Base-by-base conservation (phyloP, 2,329 filamentous ascomycete species). In the Stachybotrys chlorohalonatus region DNA sequence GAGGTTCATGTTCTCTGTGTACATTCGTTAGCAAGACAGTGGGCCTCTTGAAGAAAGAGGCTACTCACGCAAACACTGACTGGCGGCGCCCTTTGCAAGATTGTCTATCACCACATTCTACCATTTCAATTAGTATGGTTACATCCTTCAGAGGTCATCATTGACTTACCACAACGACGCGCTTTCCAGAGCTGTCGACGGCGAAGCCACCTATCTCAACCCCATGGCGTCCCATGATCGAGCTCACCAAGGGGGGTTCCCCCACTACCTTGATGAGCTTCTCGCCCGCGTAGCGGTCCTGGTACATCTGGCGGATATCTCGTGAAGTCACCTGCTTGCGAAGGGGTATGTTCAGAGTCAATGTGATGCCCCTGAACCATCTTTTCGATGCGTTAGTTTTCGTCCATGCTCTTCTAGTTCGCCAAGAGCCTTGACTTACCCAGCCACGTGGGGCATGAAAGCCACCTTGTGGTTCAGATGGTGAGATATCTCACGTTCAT, bases 291-390 rank as follows among this genome's bases (percentile, higher is more conserved):
- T 96, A 99, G 30, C 93, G 84, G 64, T 97, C 93, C 73, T 97
- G 93, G 78, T 95, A 99, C 56, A 97, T 77, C 66, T 96, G 90
- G 58, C 94, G 85, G 62, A 99, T 90, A 68, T 97, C 92, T 53
- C 94, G 87, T 47, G 89, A 92, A 3, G 85, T 89, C 89, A 97
- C 95, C 57, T 83, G 81, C 72, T 93, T 81, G 66, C 87, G 87
- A 8, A 99, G 79, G 11, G 93, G 93, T 52, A 97, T 89, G 66
- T 85, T 91, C 71, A 97, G 92, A 46, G 91, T 93, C 72, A 92
- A 89, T 68, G 90, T 85, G 63, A 97, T 97, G 59, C 93, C 93
- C 67, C 95, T 87, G 82, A 97, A 97, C 93, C 91, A 97, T 13
- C 48, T 49, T 17, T 49, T 2, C n/a, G 87, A 84, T n/a, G 91